Evolutionary conservation across 371 early-diverging fungal species (phyloP).

Genomic region (Rhizomucor miehei): DNA sequence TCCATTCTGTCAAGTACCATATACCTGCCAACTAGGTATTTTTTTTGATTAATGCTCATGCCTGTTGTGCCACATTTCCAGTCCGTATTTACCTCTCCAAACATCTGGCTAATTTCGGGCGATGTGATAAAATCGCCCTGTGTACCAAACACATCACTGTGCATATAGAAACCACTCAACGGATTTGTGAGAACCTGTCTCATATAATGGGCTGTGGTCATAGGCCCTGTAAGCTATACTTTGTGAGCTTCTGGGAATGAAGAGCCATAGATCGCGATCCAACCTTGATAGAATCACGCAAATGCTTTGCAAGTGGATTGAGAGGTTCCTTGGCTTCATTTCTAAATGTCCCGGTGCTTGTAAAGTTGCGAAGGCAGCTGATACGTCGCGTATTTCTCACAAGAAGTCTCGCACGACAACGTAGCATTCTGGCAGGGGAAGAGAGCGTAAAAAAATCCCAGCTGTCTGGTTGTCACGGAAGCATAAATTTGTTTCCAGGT

Average conservation of each 20-base stretch:
- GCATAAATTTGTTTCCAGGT: too few relatives aligned
- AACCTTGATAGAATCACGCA: slow-evolving; percentile 63
- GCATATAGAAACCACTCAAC: slow-evolving; percentile 90
- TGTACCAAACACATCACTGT: slow-evolving; percentile 89
- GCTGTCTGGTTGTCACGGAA: too few relatives aligned
- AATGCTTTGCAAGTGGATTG: slow-evolving; percentile 59
- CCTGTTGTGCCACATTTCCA: too few relatives aligned
- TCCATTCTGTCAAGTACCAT: slow-evolving; percentile 80
- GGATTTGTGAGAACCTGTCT: slow-evolving; percentile 86
- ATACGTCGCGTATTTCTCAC: too few relatives aligned
- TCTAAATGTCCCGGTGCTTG: too few relatives aligned
- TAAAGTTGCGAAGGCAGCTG: too few relatives aligned
- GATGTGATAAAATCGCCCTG: slow-evolving; percentile 94
- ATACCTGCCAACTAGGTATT: slow-evolving; percentile 64
- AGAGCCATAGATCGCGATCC: not conserved
- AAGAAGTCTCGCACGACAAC: too few relatives aligned
- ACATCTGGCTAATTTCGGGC: slow-evolving; percentile 96
- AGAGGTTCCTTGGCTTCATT: slow-evolving; percentile 46
- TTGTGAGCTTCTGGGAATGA: not conserved
- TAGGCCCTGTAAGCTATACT: slow-evolving; percentile 72
- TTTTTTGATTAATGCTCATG: not conserved
- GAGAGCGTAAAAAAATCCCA: too few relatives aligned
- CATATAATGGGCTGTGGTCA: slow-evolving; percentile 89
- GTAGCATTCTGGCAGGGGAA: too few relatives aligned
- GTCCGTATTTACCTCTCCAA: slow-evolving; percentile 91